phyloP scores from a whole-genome alignment of 2,329 filamentous ascomycete genomes.

The Alternaria brassicae region DNA sequence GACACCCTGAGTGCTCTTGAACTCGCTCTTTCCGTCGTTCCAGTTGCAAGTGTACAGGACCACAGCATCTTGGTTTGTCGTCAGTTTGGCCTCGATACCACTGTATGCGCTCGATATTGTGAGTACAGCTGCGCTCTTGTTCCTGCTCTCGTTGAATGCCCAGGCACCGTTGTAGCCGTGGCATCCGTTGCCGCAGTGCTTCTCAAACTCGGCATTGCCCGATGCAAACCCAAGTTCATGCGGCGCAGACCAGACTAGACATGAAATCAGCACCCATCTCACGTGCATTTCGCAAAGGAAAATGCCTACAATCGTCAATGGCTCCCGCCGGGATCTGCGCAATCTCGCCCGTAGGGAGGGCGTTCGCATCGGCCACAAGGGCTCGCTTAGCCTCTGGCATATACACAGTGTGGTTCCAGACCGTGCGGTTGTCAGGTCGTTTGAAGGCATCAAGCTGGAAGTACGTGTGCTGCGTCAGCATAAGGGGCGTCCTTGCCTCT shows the following conservation, averaged over 20 bases:
- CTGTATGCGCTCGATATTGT: slow-evolving; percentile 41
- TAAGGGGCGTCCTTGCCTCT: slow-evolving; percentile 39
- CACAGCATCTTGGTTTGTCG: slow-evolving; percentile 43
- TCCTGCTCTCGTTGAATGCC: slow-evolving; percentile 38
- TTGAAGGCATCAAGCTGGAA: slow-evolving; percentile 47
- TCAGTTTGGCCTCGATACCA: slow-evolving; percentile 43
- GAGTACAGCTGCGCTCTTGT: slow-evolving; percentile 32
- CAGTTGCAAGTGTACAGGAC: slow-evolving; percentile 48
- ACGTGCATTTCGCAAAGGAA: neutral
- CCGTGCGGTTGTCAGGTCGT: slow-evolving; percentile 38
- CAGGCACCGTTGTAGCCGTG: slow-evolving; percentile 46
- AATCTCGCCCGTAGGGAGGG: slow-evolving; percentile 44
- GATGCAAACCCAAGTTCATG: slow-evolving; percentile 44
- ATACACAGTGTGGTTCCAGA: slow-evolving; percentile 46
- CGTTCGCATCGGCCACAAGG: slow-evolving; percentile 37
- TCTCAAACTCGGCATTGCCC: slow-evolving; percentile 33
- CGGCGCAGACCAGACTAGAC: slow-evolving; percentile 35
- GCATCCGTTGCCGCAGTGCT: slow-evolving; percentile 45
- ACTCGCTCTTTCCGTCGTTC: slow-evolving; percentile 46
- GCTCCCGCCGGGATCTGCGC: slow-evolving; percentile 29
- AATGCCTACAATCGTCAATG: slow-evolving; percentile 35
- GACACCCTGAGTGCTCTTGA: slow-evolving; percentile 44
- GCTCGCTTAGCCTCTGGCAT: slow-evolving; percentile 41
- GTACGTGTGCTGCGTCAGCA: slow-evolving; percentile 47
- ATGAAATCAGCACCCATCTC: neutral